Base-by-base conservation (phyloP, 2,329 filamentous ascomycete species). In the Cercospora zeae-maydis region DNA sequence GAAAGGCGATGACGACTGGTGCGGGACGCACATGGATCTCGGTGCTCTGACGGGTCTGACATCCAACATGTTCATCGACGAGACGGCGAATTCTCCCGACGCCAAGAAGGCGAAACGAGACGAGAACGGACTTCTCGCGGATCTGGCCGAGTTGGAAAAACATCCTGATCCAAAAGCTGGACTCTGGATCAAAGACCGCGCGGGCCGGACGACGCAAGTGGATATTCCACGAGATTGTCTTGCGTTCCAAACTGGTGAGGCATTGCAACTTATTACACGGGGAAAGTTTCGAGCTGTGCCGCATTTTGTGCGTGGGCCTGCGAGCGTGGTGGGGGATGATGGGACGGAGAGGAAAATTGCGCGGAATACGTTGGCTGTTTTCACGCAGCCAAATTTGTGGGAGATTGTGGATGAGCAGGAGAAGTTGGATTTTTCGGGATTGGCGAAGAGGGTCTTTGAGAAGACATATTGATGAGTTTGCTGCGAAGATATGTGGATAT, bases 61-160 rank as follows among this genome's bases (percentile, higher is more conserved):
- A 0, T 93, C 90, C 2, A 93, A 93, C 69, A 96, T 98, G 92
- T 98, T 96, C 76, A 84, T 98, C 66, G 92, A 98, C 73, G 93
- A 98, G 78, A 78, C 78, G 0, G 74, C 74, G 9, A 71, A 79
- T 30, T 64, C 74, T 5, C 63, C 62, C 7, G 24, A 34, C 9
- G 66, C 63, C 70, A 79, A 66, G 66, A 70, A 52, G 14, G 34
- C 54, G 11, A 33, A 57, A 13, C 39, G 56, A 11, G 37, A 24
- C 5, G 14, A 16, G 8, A 11, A 37, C 14, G 61, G 37, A 0
- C 37, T 59, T 7, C 36, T 64, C 2, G 33, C 36, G 5, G 56
- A 59, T 10, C 82, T 96, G 0, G 79, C 83, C 0, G 93, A 97
- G 77, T 84, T 97, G 0, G 75, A 86, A 0, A 74, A 82, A 0